Conservation (phyloP, 441 rosid species). For the Erodium trifolium region DNA sequence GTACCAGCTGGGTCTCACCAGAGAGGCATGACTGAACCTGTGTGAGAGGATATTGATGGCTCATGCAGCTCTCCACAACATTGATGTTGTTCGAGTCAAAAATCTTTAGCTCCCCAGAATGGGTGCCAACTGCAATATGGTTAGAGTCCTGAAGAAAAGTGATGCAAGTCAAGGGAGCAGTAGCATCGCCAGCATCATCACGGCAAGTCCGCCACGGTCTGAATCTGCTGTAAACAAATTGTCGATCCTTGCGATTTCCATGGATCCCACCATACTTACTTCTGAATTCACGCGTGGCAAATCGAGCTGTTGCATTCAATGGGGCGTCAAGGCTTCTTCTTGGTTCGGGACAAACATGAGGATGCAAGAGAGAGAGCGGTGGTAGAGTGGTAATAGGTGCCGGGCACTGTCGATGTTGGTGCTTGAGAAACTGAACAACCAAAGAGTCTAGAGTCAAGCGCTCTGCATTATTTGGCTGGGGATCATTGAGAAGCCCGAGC, state of each 20-base stretch:
- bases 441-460: constrained; percentile 76
- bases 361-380: constrained; percentile 86
- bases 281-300: constrained; percentile 76
- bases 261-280: constrained; percentile 78
- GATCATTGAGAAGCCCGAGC: constrained; percentile 42
- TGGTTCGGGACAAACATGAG: constrained; percentile 96
- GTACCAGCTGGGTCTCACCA: constrained; percentile 58
- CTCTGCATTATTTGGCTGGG: constrained; percentile 59
- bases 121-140: constrained; percentile 83
- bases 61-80: constrained; percentile 61
- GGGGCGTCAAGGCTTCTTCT: constrained; percentile 89
- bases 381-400: constrained; percentile 99
- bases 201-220: constrained; percentile 91
- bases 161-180: constrained; percentile 68
- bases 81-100: constrained; percentile 62
- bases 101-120: constrained; percentile 70
- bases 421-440: constrained; percentile 89
- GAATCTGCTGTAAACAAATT: constrained; percentile 90
- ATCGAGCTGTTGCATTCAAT: constrained; percentile 76
- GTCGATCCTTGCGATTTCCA: constrained; percentile 92
- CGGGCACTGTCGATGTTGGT: constrained; percentile 97
- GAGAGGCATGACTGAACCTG: constrained; percentile 61
- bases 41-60: constrained; percentile 74
- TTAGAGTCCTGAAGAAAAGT: constrained; percentile 68
- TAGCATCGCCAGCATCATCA: constrained; percentile 43